These are phyloP conservation scores for Phytopythium aichiense DNA, from an alignment of 352 stramenopile species.

Conservation along the genomic window DNA sequence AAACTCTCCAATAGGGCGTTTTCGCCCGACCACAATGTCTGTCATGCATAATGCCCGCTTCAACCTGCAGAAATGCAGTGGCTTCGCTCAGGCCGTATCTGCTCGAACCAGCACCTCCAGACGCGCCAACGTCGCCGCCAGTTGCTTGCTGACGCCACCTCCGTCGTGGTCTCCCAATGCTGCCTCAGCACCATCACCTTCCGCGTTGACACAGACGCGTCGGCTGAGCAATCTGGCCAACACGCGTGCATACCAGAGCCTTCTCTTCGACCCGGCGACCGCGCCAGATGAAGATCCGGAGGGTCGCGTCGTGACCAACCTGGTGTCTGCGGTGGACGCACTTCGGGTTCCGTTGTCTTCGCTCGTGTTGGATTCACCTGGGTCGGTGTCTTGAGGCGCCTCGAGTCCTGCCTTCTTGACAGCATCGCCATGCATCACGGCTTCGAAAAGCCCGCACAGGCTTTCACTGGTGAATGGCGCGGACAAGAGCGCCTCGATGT, in stretches of 20 bases:
- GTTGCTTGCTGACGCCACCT: neutral
- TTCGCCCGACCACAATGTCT: neutral
- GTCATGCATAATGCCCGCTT: too few relatives aligned
- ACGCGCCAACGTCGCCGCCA: neutral
- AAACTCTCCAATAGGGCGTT: neutral
- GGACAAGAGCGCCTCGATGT: conserved; percentile 8
- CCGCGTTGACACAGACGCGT: too few relatives aligned
- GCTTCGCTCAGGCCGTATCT: neutral
- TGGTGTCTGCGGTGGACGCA: too few relatives aligned
- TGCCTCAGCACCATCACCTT: too few relatives aligned
- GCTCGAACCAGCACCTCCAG: neutral
- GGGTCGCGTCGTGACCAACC: too few relatives aligned
- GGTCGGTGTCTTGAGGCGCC: neutral
- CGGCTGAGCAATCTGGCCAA: neutral
- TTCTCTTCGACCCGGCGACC: neutral
- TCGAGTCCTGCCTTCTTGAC: neutral
- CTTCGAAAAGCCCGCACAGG: conserved; percentile 15
- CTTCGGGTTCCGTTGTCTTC: neutral
- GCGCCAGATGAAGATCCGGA: neutral
- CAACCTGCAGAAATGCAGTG: too few relatives aligned
- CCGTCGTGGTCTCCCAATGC: neutral
- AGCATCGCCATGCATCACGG: conserved; percentile 3
- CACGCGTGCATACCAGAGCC: neutral
- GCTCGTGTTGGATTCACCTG: too few relatives aligned
- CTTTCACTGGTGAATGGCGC: conserved; percentile 1